Percentiles rank a stretch among this genome's conserved stretches.
Evolutionary conservation across 2,329 filamentous ascomycete genomes (phyloP).

Genomic region (Verticillium klebahnii): DNA sequence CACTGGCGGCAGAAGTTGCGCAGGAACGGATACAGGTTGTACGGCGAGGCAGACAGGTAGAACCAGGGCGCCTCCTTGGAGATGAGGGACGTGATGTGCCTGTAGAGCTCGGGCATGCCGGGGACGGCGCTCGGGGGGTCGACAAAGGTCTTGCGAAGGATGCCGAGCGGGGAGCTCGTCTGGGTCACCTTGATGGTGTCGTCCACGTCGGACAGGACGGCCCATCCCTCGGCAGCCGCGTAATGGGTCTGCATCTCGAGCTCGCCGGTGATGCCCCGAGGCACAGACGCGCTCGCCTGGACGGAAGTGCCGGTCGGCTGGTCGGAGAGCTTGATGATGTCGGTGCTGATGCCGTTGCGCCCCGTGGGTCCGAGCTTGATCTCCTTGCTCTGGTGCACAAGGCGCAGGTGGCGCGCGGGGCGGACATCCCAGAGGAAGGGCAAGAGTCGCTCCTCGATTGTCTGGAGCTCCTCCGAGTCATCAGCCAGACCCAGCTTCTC

Average conservation of each 20-base stretch:
- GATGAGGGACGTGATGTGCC: conserved; percentile 51
- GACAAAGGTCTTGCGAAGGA: conserved; percentile 79
- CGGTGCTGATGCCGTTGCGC: conserved; percentile 65
- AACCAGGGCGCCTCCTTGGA: conserved; percentile 70
- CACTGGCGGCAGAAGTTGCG: conserved; percentile 64
- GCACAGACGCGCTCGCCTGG: conserved; percentile 44
- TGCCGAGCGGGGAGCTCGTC: conserved; percentile 74
- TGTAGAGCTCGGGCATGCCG: conserved; percentile 84
- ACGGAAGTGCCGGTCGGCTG: conserved; percentile 39
- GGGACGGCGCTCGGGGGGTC: conserved; percentile 65
- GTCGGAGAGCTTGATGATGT: conserved; percentile 50
- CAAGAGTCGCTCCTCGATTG: conserved; percentile 63
- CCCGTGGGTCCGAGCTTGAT: conserved; percentile 65
- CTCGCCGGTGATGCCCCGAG: conserved; percentile 47
- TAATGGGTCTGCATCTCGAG: conserved; percentile 67
- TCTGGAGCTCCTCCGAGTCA: conserved; percentile 51
- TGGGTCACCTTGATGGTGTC: conserved; percentile 92
- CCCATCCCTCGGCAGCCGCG: conserved; percentile 75
- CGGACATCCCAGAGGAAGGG: conserved; percentile 77
- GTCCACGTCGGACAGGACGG: conserved; percentile 83
- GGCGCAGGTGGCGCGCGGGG: conserved; percentile 63
- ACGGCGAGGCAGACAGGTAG: conserved; percentile 90
- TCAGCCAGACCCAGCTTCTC: conserved; percentile 63
- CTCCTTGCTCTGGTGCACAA: conserved; percentile 47
- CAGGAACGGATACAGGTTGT: conserved; percentile 89